These are phyloP conservation scores for Coemansia sp. DNA, from an alignment of 192 early-diverging fungal genomes.

Conservation along the genomic window DNA sequence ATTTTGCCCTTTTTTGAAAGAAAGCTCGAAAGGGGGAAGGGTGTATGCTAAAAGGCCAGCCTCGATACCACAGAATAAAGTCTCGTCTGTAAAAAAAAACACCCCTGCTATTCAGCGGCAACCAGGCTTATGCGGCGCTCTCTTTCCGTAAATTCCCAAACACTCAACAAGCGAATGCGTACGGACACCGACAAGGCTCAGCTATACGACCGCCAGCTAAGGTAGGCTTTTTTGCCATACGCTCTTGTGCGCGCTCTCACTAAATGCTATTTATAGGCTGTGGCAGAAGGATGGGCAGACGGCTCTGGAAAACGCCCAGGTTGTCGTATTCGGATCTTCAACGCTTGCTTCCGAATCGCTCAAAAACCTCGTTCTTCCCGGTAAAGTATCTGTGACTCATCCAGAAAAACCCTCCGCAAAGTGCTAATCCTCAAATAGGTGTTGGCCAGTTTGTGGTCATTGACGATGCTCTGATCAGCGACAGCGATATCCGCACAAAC, in stretches of 20 bases:
- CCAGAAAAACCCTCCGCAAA: background rate
- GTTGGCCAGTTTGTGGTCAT: conserved; percentile 86
- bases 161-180: conserved; percentile 41
- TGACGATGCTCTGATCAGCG: conserved; percentile 66
- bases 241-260: background rate
- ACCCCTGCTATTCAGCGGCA: background rate
- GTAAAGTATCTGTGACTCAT: conserved; percentile 46
- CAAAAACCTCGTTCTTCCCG: conserved; percentile 95
- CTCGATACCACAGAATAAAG: background rate
- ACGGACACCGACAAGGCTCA: conserved; percentile 35
- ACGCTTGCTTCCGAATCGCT: conserved; percentile 86
- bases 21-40: too few relatives aligned
- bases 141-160: conserved; percentile 15
- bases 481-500: conserved; percentile 76
- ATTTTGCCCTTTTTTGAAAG: too few relatives aligned
- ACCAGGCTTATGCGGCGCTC: conserved; percentile 28
- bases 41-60: too few relatives aligned
- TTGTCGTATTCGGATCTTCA: conserved; percentile 82
- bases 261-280: conserved; percentile 59
- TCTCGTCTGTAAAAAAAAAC: background rate
- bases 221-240: conserved; percentile 19
- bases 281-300: conserved; percentile 91
- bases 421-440: conserved; percentile 51
- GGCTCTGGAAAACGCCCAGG: conserved; percentile 76
- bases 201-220: conserved; percentile 48